Base-by-base conservation (phyloP, 2,329 filamentous ascomycete genomes). In the Ceratocystis diversiconidia region DNA sequence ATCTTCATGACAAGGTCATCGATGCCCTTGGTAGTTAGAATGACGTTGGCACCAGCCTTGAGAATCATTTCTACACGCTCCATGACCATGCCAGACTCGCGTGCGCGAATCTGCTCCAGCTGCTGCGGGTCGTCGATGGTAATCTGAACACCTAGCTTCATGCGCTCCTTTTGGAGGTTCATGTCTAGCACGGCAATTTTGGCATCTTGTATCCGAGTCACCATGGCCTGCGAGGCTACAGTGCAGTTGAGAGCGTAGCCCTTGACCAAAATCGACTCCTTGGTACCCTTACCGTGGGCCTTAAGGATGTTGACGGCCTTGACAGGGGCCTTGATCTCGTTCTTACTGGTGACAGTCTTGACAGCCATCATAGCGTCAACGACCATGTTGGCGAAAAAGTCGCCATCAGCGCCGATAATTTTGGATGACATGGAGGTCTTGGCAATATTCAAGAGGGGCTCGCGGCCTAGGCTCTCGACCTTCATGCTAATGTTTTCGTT, bases 371-470 rank as follows among this genome's bases (percentile, higher is more conserved):
- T 96, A 70, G 89, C 92, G 76, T 99, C 92, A 62, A 99, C 94
- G 12, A 92, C 91, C 88, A 99, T 95, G 77, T 94, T 89, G 71
- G 92, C 85, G 74, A 99, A 99, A 80, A 99, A 99, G 69, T 96
- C 91, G 12, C 90, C 91, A 77, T 99, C 94, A 66, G 89, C 80
- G 66, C 94, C 94, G 74, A 99, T 97, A 73, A 99, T 95, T 80
- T 99, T 99, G 81, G 90, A 95, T 64, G 92, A 96, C 92, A 99
- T 99, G 73, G 92, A 96, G 22, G 94, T 99, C 80, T 92, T 97
- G 69, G 94, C 94, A 74, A 99, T 96, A 78, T 85, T 96, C 73
- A 97, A 76, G 70, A 99, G 83, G 68, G 90, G 94, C 69, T 97
- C 94, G 68, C 89, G 86, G 68, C 91, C 92, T 65, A 99, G 83